These are phyloP conservation scores for Ormosia emarginata DNA, from an alignment of 306 rosid species.

Conservation along the genomic window DNA sequence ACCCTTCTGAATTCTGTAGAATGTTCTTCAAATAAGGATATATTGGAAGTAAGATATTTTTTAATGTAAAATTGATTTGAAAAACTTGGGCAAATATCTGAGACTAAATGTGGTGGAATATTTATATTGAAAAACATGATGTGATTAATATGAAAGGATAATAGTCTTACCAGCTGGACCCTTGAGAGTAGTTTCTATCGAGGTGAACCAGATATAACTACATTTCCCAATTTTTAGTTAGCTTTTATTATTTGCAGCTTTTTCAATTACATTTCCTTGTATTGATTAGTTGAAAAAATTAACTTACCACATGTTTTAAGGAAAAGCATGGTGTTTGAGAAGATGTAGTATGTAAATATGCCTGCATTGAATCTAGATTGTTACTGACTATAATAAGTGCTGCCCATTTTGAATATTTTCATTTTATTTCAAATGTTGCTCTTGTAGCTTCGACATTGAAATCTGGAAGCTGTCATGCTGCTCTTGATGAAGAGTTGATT, in stretches of 20 bases:
- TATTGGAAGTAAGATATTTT: not conserved
- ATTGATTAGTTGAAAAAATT: not conserved
- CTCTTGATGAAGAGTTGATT: constrained; percentile 40
- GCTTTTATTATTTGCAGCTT: constrained; percentile 2
- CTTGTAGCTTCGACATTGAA: constrained; percentile 42
- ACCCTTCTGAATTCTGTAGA: not conserved
- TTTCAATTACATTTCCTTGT: constrained; percentile 8
- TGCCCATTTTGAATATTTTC: constrained; percentile 13
- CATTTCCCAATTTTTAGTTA: not conserved
- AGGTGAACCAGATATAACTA: not conserved
- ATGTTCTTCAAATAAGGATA: not conserved
- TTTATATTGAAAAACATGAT: not conserved
- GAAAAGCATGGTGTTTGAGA: not conserved
- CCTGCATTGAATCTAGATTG: not conserved
- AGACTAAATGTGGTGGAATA: not conserved
- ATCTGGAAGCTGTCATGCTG: constrained; percentile 28
- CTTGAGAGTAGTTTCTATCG: constrained; percentile 8
- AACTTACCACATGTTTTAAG: not conserved
- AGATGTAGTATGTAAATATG: constrained; percentile 6
- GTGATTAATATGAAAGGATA: constrained; percentile 13
- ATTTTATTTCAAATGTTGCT: constrained; percentile 19
- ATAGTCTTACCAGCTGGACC: not conserved
- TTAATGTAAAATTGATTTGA: not conserved
- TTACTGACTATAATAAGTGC: not conserved
- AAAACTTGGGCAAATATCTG: not conserved